Evolutionary conservation across 805 yeast species (phyloP).

Genomic region (Candida maris): DNA sequence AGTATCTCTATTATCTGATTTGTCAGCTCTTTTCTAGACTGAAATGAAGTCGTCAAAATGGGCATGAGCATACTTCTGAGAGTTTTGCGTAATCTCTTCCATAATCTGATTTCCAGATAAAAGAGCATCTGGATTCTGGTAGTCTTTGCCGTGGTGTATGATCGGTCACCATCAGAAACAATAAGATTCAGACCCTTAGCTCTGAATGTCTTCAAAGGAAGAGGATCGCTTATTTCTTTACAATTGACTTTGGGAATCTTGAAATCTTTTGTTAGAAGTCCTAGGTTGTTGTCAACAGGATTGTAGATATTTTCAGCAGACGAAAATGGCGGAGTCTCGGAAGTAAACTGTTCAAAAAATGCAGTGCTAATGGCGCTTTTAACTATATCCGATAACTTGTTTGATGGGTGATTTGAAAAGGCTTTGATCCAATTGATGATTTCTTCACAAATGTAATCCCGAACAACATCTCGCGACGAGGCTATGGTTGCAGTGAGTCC

Average conservation of each 20-base stretch:
- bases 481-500: conserved; percentile 57
- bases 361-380: conserved; percentile 42
- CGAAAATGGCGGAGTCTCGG: conserved; percentile 32
- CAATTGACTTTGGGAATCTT: conserved; percentile 35
- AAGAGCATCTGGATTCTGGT: conserved; percentile 59
- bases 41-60: conserved; percentile 47
- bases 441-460: conserved; percentile 43
- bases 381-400: conserved; percentile 35
- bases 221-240: conserved; percentile 24
- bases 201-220: conserved; percentile 23
- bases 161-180: conserved; percentile 1
- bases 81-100: conserved; percentile 47
- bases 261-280: conserved; percentile 34
- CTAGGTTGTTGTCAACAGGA: conserved; percentile 20
- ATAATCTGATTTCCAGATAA: conserved; percentile 55
- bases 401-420: conserved; percentile 36
- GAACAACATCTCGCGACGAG: conserved; percentile 46
- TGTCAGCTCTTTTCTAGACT: conserved; percentile 46
- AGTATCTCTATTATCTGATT: conserved; percentile 54
- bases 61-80: conserved; percentile 52
- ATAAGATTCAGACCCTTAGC: conserved; percentile 11
- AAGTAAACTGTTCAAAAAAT: conserved; percentile 34
- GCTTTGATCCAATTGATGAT: conserved; percentile 51
- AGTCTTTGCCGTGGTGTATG: conserved; percentile 6
- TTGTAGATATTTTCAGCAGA: conserved; percentile 15